Percentiles rank a stretch among this genome's conserved stretches.
Evolutionary conservation across 148 eudicot species (phyloP).

Genomic region (Spergularia marina): DNA sequence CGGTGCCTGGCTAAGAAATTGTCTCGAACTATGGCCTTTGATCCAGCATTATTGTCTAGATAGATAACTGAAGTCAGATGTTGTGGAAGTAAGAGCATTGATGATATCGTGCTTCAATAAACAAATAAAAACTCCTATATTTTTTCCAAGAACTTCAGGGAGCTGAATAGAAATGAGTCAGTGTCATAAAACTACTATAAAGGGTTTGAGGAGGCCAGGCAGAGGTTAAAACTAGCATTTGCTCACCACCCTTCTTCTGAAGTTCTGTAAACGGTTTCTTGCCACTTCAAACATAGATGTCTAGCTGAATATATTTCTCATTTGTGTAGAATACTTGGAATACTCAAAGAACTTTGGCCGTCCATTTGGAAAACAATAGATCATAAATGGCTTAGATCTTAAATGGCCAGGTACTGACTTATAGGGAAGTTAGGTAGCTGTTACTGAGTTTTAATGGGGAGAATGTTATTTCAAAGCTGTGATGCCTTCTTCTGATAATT

Average conservation of each 20-base stretch:
- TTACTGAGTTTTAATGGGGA: too few relatives aligned
- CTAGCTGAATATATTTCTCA: not conserved
- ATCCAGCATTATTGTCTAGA: not conserved
- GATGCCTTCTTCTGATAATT: too few relatives aligned
- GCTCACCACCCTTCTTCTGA: not conserved
- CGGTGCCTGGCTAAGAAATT: not conserved
- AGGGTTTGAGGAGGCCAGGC: too few relatives aligned
- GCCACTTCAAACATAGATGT: not conserved
- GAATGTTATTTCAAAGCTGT: too few relatives aligned
- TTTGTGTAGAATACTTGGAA: not conserved
- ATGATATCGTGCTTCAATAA: not conserved
- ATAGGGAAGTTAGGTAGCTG: too few relatives aligned
- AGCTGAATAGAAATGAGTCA: too few relatives aligned
- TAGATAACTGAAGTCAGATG: not conserved
- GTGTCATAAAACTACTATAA: too few relatives aligned
- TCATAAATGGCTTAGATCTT: not conserved
- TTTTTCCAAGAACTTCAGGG: too few relatives aligned
- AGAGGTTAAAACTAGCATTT: not conserved
- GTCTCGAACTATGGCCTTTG: not conserved
- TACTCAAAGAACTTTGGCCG: not conserved
- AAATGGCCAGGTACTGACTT: not conserved
- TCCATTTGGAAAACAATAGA: not conserved
- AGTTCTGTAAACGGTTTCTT: not conserved
- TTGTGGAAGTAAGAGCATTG: not conserved
- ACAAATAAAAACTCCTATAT: too few relatives aligned